Percentiles rank a stretch among this genome's conserved stretches.
These are phyloP conservation scores for Kuraishia ogatae DNA, from an alignment of 805 yeast genomes.

Conservation along the genomic window DNA sequence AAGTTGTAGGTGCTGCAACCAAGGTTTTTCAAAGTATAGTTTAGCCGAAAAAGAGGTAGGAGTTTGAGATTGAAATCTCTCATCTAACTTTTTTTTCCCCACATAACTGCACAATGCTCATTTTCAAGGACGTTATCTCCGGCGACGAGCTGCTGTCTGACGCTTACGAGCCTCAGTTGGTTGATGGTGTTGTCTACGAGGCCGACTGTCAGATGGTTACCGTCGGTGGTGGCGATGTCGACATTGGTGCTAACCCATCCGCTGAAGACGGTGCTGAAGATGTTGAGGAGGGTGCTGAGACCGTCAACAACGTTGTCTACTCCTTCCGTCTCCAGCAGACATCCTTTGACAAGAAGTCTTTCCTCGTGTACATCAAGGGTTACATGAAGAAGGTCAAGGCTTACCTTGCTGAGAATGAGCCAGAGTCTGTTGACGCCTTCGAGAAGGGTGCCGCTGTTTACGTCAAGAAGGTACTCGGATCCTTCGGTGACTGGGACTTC, in stretches of 20 bases:
- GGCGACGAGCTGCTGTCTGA: constrained; percentile 96
- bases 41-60: neutral
- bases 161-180: constrained; percentile 85
- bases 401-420: constrained; percentile 78
- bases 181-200: constrained; percentile 90
- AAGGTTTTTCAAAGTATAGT: too few species aligned
- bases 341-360: constrained; percentile 95
- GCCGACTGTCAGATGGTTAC: constrained; percentile 92
- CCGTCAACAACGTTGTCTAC: constrained; percentile 97
- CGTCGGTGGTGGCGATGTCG: constrained; percentile 83
- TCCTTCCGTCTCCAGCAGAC: constrained; percentile 97
- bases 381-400: constrained; percentile 97
- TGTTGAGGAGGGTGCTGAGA: constrained; percentile 75
- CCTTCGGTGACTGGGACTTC: constrained; percentile 99
- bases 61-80: neutral
- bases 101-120: constrained; percentile 21
- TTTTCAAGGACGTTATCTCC: constrained; percentile 72
- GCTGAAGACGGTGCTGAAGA: constrained; percentile 90
- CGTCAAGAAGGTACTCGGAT: constrained; percentile 91
- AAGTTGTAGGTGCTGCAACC: neutral
- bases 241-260: constrained; percentile 99
- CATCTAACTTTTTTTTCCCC: neutral
- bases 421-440: constrained; percentile 79
- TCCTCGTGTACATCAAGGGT: constrained; percentile 93
- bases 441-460: constrained; percentile 97